Conservation (phyloP, 345 rosid genomes). For the Chamaenerion angustifolium region DNA sequence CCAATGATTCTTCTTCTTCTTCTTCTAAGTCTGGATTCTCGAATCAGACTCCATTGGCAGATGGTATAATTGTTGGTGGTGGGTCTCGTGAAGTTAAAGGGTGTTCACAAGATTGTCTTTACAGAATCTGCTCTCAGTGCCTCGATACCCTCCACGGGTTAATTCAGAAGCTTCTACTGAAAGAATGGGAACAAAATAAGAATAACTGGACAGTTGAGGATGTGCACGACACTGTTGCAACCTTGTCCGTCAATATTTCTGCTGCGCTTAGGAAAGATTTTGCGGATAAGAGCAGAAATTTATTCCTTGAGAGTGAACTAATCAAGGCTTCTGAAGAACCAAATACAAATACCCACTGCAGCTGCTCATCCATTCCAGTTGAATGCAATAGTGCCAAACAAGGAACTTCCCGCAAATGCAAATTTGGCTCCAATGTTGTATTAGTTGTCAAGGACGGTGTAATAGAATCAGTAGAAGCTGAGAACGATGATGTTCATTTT, state of each 20-base stretch:
- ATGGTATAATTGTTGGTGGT: constrained; percentile 12
- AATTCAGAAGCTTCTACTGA: constrained; percentile 38
- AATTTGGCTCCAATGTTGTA: constrained; percentile 20
- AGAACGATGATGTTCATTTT: constrained; percentile 18
- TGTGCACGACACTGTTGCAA: constrained; percentile 54
- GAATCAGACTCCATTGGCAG: constrained; percentile 3
- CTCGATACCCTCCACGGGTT: constrained; percentile 27
- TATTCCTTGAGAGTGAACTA: constrained; percentile 10
- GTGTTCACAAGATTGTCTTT: constrained; percentile 21
- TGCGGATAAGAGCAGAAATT: constrained; percentile 13
- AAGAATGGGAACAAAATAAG: constrained; percentile 23
- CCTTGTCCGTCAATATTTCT: constrained; percentile 53
- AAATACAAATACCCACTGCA: constrained; percentile 26
- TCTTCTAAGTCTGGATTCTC: no score
- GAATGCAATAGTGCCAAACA: constrained; percentile 34
- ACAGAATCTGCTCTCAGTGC: constrained; percentile 60
- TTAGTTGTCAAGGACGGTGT: constrained; percentile 65
- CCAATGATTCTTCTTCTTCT: constrained; percentile 4
- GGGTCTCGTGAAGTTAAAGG: constrained; percentile 15
- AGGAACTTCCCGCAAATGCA: constrained; percentile 10
- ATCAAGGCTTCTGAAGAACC: constrained; percentile 10
- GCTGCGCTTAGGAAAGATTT: constrained; percentile 38
- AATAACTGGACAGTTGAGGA: constrained; percentile 36
- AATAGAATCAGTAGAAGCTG: constrained; percentile 33
- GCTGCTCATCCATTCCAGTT: constrained; percentile 15